Evolutionary conservation across 1,284 basidiomycete species (phyloP), one percentile per base, ranked within the genome.

Genomic region (Rhodotorula sp.): DNA sequence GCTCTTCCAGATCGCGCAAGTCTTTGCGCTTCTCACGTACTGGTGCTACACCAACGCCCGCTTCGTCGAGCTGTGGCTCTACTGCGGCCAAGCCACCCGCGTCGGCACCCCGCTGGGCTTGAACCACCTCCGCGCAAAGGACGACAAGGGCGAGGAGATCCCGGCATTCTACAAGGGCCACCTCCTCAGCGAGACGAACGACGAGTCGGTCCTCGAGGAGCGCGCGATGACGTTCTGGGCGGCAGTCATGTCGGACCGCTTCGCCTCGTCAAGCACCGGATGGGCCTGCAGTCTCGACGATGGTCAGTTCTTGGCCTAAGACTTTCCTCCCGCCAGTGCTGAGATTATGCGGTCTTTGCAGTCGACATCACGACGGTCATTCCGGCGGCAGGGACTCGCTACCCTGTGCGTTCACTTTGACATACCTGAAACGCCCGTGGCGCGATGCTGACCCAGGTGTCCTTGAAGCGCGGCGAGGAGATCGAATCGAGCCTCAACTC

Each of bases 31-130:
- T 42, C 85, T 93, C 44, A 91, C 89, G 3, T 92, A 91, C 90
- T 92, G 90, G 81, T 90, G 91, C 75, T 93, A 92, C 80, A 89
- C 91, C 71, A 89, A 92, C 80, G 91, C 91, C 4, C 86, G 91
- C 10, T 70, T 41, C 14, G 90, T 92, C 17, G 91, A 93, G 81
- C 89, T 93, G 9, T 93, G 91, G 91, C 89, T 92, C 56, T 90
- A 90, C 81, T 89, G 90, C 45, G 90, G 88, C 10, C 91, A 92
- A 77, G 89, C 91, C 77, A 90, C 89, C n/a, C 85, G 91, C 19
- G 89, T 91, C n/a, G 88, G 90, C 41, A 85, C 92, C 21, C 91
- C 91, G 5, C 84, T 93, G 45, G 88, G 72, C 1, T 53, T 74
- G 14, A 74, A 74, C 44, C 69, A 74, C 59, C 61, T 74, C 19